These are phyloP conservation scores for Pseudocercospora macadamiae DNA, from an alignment of 2,329 filamentous ascomycete species.

Conservation along the genomic window DNA sequence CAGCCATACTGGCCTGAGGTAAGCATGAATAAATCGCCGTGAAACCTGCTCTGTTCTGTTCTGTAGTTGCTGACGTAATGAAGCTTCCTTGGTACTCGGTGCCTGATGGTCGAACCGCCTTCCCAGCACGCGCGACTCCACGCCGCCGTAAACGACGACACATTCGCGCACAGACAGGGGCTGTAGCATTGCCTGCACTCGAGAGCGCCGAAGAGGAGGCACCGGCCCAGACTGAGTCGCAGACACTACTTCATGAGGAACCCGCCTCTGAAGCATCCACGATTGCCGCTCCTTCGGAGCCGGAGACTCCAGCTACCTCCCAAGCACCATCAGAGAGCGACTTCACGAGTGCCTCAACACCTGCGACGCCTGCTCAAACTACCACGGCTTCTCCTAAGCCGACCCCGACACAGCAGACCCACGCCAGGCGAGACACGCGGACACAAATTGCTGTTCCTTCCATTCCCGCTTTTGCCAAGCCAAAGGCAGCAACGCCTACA, in stretches of 20 bases:
- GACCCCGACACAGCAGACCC: conserved; percentile 32
- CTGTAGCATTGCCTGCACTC: conserved; percentile 54
- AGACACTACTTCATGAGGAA: conserved; percentile 29
- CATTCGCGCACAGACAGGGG: conserved; percentile 42
- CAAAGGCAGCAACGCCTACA: conserved; percentile 42
- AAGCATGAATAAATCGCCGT: not conserved
- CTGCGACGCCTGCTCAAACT: conserved; percentile 50
- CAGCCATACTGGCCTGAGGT: conserved; percentile 27
- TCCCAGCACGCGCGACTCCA: conserved; percentile 55
- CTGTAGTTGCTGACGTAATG: conserved; percentile 13
- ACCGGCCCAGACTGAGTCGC: conserved; percentile 21
- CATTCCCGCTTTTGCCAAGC: conserved; percentile 52
- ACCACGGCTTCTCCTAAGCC: conserved; percentile 36
- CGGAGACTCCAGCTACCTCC: conserved; percentile 61
- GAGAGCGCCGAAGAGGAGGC: conserved; percentile 38
- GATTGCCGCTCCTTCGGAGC: conserved; percentile 49
- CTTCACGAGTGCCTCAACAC: conserved; percentile 48
- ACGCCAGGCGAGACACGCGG: conserved; percentile 45
- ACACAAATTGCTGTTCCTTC: conserved; percentile 57
- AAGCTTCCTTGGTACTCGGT: conserved; percentile 65
- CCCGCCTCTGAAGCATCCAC: conserved; percentile 49
- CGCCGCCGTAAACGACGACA: conserved; percentile 49
- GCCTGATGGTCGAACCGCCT: conserved; percentile 50
- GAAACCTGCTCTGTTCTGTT: not conserved
- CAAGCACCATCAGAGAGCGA: conserved; percentile 61